Evolutionary conservation across 139 green algal genomes (phyloP).

Genomic region (Astrephomene gubernaculifera): DNA sequence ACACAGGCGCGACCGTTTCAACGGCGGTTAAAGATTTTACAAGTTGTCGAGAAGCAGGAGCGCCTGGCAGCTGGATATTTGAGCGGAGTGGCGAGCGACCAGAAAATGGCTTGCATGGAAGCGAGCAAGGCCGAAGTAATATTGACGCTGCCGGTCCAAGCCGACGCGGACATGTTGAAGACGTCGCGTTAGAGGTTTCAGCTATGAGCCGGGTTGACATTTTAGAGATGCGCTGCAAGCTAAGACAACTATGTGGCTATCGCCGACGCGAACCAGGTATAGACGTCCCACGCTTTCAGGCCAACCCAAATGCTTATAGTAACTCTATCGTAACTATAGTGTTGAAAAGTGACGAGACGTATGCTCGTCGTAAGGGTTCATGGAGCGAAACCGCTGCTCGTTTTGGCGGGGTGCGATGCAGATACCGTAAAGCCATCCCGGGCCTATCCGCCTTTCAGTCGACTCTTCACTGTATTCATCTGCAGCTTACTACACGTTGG

Average conservation of each 20-base stretch:
- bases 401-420: not conserved
- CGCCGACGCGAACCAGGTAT: no score
- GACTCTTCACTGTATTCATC: no score
- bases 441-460: no score
- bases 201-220: conserved; percentile 12
- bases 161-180: not conserved
- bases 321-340: not conserved
- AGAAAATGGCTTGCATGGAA: conserved; percentile 22
- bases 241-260: not conserved
- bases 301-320: not conserved
- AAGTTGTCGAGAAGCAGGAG: not conserved
- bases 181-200: not conserved
- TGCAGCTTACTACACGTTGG: no score
- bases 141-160: not conserved
- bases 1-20: conserved; percentile 12
- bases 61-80: no score
- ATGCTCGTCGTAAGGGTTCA: no score
- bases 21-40: conserved; percentile 6
- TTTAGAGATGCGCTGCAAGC: not conserved
- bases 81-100: not conserved
- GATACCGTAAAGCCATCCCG: no score
- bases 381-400: no score
- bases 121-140: conserved; percentile 24
- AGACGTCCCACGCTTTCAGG: no score
- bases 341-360: no score